Evolutionary conservation across 108 stramenopile genomes (phyloP).

Genomic region (Nitzschia sp.): DNA sequence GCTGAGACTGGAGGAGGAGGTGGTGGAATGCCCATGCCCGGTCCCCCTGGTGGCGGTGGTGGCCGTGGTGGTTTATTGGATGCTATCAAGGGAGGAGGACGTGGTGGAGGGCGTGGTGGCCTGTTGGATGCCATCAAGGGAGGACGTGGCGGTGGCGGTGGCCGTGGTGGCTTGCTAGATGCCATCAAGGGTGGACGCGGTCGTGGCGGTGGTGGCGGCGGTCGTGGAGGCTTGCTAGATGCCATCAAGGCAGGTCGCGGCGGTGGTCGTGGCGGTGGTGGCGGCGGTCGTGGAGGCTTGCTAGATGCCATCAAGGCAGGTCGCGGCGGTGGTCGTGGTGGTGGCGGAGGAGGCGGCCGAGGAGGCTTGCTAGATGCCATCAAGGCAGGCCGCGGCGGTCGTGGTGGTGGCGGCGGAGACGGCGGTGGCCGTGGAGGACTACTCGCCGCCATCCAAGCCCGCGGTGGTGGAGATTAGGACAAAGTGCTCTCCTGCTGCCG

Average conservation of each 20-base stretch:
- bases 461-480: conserved; percentile 32
- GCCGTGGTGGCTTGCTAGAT: conserved; percentile 11
- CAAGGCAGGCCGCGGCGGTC: background rate
- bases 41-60: conserved; percentile 31
- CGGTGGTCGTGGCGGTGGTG: conserved; percentile 25
- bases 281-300: conserved; percentile 28
- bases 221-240: conserved; percentile 35
- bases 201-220: conserved; percentile 20
- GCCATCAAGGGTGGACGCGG: conserved; percentile 25
- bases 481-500: background rate
- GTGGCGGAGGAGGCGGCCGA: conserved; percentile 36
- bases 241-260: conserved; percentile 33
- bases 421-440: conserved; percentile 51
- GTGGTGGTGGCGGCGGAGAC: conserved; percentile 5
- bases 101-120: conserved; percentile 17
- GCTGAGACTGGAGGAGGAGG: conserved; percentile 18
- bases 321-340: conserved; percentile 27
- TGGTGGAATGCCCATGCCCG: conserved; percentile 27
- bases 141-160: conserved; percentile 28
- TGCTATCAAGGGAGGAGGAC: conserved; percentile 34
- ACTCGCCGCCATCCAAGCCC: conserved; percentile 45
- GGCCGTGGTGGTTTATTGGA: conserved; percentile 20
- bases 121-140: conserved; percentile 40
- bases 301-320: conserved; percentile 32
- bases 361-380: conserved; percentile 36